Evolutionary conservation across 805 yeast species (phyloP).

Genomic region (Zygosaccharomyces gambellarensis): DNA sequence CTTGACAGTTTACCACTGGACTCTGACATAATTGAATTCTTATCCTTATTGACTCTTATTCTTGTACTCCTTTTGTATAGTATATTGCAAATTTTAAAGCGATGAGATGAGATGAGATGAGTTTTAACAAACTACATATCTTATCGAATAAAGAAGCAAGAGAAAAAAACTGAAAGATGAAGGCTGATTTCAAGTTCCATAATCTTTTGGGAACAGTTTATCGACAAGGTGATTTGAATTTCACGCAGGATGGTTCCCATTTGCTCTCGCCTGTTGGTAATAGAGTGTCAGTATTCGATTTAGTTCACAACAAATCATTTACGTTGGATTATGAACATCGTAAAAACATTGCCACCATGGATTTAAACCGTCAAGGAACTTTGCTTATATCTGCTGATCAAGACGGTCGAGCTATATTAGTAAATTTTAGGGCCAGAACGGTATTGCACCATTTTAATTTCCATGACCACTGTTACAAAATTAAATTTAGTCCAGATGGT

Average conservation of each 20-base stretch:
- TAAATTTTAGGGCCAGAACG: conserved; percentile 74
- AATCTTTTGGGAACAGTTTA: conserved; percentile 93
- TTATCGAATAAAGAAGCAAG: not conserved
- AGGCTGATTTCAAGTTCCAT: conserved; percentile 82
- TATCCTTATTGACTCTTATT: not conserved
- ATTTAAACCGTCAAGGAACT: conserved; percentile 78
- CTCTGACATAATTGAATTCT: conserved; percentile 17
- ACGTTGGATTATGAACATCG: conserved; percentile 93
- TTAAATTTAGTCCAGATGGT: conserved; percentile 88
- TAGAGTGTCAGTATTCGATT: conserved; percentile 82
- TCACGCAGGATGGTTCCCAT: conserved; percentile 79
- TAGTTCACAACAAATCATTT: conserved; percentile 75
- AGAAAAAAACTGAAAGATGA: conserved; percentile 43
- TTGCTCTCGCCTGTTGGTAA: conserved; percentile 92
- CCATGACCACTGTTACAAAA: conserved; percentile 66
- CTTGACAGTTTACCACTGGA: conserved; percentile 46
- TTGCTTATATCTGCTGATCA: conserved; percentile 77
- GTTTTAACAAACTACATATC: conserved; percentile 1
- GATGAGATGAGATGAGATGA: conserved; percentile 19
- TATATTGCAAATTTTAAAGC: conserved; percentile 14
- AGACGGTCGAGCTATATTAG: conserved; percentile 90
- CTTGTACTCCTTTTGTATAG: not conserved
- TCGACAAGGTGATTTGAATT: conserved; percentile 83
- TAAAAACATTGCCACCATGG: conserved; percentile 71
- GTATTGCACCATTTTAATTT: conserved; percentile 94